Base-by-base conservation (phyloP, 73 alveolate species). In the Paraurostyla sp. region DNA sequence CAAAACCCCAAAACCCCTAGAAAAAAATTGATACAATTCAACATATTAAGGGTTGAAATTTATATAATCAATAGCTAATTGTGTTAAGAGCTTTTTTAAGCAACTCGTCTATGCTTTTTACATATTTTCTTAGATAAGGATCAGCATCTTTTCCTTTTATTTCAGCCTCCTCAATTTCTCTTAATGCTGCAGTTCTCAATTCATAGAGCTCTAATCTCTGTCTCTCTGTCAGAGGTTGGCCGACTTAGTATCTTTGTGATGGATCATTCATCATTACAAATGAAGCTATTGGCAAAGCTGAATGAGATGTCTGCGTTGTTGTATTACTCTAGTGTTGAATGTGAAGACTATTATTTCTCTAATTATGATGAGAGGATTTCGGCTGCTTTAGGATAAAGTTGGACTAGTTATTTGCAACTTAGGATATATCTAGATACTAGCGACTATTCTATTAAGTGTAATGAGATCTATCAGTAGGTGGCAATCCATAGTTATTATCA, bases 101-200 rank as follows among this genome's bases (percentile, higher is more conserved):
- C 32, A 73, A 73, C 7, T 73, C 86, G 46, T 73, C 56, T 6
- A 73, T 73, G 29, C 71, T 48, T 46, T 73, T 43, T 11, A 73
- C 86, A 46, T 73, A 73, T 45, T 49, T 73, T 73, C 46, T 49
- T 16, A 73, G 56, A 36, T 49, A 73, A 13, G 86, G 86, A 73
- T 73, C 86, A 0, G 71, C 68, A 18, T 73, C 71, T 43, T 49
- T 73, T 46, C 86, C 86, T 49, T 73, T 73, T 7, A 48, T 48
- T 73, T 73, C 71, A 13, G 71, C 65, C 29, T 73, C 86, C 29
- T 73, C 65, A 2, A 73, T 43, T 45, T 73, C 86, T n/a, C 86
- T 40, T 23, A 73, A 2, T 1, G 86, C 86, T 48, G 86, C 86
- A 23, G 71, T 48, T 43, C 86, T 43, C 22, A 73, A 48, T 43